Evolutionary conservation across 1,284 basidiomycete genomes (phyloP).

Genomic region (Ganoderma resinaceum): DNA sequence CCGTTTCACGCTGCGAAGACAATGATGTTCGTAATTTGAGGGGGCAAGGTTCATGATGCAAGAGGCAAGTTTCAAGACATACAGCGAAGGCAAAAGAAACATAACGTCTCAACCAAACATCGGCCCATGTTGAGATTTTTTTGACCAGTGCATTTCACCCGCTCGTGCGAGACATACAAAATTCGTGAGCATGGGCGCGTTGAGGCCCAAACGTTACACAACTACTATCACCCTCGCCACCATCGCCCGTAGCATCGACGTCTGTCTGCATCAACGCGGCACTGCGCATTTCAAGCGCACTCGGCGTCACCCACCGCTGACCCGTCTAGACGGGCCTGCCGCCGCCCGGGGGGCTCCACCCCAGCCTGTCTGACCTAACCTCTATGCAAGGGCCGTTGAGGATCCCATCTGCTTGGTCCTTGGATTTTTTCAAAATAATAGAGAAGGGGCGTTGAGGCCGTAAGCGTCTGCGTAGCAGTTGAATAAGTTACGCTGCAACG

Average conservation of each 20-base stretch:
- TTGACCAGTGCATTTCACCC: conserved; percentile 11
- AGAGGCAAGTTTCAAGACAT: not conserved
- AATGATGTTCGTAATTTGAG: not conserved
- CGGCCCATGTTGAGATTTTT: not conserved
- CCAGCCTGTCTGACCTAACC: conserved; percentile 32
- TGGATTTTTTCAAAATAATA: conserved; percentile 18
- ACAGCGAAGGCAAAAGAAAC: not conserved
- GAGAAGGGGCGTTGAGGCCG: conserved; percentile 61
- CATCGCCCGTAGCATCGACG: conserved; percentile 13
- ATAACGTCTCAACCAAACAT: not conserved
- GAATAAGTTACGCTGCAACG: conserved; percentile 25
- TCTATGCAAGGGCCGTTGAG: conserved; percentile 42
- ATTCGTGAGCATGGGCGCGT: conserved; percentile 34
- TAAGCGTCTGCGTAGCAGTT: conserved; percentile 37
- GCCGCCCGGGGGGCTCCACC: conserved; percentile 22
- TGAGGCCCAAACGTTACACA: conserved; percentile 38
- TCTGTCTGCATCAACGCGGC: conserved; percentile 14
- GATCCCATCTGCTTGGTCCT: conserved; percentile 39
- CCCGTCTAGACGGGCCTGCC: conserved; percentile 15
- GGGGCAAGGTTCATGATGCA: not conserved
- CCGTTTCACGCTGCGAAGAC: not conserved
- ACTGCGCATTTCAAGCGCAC: too few relatives aligned
- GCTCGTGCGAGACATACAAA: conserved; percentile 18
- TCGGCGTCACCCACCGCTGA: conserved; percentile 23
- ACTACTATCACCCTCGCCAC: conserved; percentile 8